These are phyloP conservation scores for Penicillium sp. DNA, from an alignment of 2,329 filamentous ascomycete species.

Conservation along the genomic window DNA sequence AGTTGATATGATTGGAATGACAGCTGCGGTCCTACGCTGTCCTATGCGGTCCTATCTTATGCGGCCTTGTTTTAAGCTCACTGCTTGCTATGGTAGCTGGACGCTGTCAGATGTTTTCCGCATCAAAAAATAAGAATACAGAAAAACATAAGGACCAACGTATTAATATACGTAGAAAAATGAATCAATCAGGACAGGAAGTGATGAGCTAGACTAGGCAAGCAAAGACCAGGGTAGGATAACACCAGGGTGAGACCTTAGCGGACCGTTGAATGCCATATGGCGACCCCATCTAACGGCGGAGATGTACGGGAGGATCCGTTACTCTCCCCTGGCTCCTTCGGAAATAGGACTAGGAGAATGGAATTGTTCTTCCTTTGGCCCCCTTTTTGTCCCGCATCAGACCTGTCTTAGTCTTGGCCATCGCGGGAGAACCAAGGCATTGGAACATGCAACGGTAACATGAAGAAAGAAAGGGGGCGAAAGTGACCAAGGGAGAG, in stretches of 20 bases:
- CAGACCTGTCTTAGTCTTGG: slow-evolving; percentile 6
- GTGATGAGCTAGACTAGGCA: not conserved
- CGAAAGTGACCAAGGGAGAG: not conserved
- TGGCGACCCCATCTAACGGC: slow-evolving; percentile 21
- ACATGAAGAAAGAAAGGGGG: not conserved
- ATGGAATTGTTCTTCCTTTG: not conserved
- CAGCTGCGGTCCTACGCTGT: not conserved
- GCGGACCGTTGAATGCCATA: slow-evolving; percentile 19
- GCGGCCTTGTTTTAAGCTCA: not conserved
- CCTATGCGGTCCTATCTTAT: not conserved
- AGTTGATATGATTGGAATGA: not conserved
- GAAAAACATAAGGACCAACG: not conserved
- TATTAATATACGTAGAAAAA: not conserved
- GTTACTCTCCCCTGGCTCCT: slow-evolving; percentile 3
- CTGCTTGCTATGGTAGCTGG: not conserved
- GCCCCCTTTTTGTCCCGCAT: not conserved
- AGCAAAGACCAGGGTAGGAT: not conserved
- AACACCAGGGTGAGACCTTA: slow-evolving; percentile 9
- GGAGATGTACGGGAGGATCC: slow-evolving; percentile 19
- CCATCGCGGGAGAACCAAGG: not conserved
- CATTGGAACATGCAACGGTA: not conserved
- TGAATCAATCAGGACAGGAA: not conserved
- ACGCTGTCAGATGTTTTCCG: not conserved
- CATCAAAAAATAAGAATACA: not conserved
- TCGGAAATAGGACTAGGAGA: not conserved